phyloP scores from a whole-genome alignment of 345 rosid genomes.

The Alliaria petiolata region DNA sequence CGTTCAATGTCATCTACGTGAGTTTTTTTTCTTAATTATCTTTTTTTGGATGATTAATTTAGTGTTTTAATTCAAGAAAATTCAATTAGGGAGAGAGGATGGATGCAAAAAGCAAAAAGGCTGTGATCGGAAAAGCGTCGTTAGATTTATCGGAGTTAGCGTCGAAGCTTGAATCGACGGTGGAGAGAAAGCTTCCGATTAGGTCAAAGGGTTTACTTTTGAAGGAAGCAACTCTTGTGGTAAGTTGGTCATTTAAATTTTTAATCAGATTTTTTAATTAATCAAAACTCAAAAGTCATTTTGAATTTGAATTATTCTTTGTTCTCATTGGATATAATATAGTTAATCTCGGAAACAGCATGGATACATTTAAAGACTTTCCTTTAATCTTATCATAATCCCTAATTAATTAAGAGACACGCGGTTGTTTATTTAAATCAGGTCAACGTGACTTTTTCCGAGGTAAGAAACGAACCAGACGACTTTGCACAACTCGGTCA shows the following conservation, averaged over 20 bases:
- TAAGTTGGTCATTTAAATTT: constrained; percentile 10
- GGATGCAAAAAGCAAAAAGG: constrained; percentile 16
- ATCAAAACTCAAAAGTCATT: neutral
- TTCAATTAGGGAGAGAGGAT: constrained; percentile 5
- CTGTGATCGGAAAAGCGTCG: constrained; percentile 23
- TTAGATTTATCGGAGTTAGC: constrained; percentile 28
- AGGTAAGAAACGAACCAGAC: constrained; percentile 26
- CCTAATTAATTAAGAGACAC: constrained; percentile 20
- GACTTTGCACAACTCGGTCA: constrained; percentile 22
- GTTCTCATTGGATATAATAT: neutral
- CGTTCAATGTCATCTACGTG: constrained; percentile 28
- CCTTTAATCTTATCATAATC: neutral
- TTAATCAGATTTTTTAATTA: neutral
- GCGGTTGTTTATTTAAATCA: constrained; percentile 23
- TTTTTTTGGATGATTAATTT: neutral
- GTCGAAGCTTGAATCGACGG: constrained; percentile 19
- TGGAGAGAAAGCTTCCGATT: constrained; percentile 31
- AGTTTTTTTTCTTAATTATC: constrained; percentile 19
- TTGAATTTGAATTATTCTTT: constrained; percentile 2
- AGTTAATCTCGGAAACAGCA: neutral
- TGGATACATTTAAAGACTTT: neutral
- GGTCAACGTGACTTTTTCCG: constrained; percentile 27
- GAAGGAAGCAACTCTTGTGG: constrained; percentile 30
- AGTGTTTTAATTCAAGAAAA: neutral
- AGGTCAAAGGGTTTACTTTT: constrained; percentile 24